Conservation (phyloP, 495 filamentous ascomycete genomes). For the Lasiosphaeria hispida region DNA sequence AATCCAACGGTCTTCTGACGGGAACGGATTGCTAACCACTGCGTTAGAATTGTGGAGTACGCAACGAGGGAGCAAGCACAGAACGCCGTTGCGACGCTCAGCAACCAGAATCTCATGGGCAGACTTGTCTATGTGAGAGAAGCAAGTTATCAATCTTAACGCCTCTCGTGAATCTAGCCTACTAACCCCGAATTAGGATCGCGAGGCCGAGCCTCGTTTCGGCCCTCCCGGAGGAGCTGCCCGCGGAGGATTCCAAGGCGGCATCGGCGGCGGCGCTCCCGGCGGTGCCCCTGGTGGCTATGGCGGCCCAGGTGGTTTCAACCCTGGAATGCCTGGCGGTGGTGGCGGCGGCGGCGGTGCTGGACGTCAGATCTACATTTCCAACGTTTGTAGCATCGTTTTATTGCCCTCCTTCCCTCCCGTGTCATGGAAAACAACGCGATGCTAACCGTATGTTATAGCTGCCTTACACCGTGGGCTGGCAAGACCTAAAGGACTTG, state of each 20-base stretch:
- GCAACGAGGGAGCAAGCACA: conserved; percentile 99
- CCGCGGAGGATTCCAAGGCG: conserved; percentile 65
- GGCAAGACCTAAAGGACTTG: conserved; percentile 98
- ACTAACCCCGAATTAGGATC: conserved; percentile 59
- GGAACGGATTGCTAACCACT: conserved; percentile 14
- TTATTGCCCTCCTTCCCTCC: conserved; percentile 15
- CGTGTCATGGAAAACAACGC: conserved; percentile 22
- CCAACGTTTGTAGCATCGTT: conserved; percentile 79
- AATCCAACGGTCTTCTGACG: background rate
- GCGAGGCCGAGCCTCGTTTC: conserved; percentile 94
- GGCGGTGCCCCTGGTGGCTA: conserved; percentile 40
- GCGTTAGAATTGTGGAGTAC: conserved; percentile 98
- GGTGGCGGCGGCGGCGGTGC: conserved; percentile 53
- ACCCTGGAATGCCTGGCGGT: conserved; percentile 44
- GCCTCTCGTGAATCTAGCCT: background rate
- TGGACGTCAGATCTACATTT: conserved; percentile 88
- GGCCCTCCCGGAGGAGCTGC: conserved; percentile 57
- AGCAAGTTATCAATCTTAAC: conserved; percentile 50
- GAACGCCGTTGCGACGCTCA: conserved; percentile 93
- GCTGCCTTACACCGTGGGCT: conserved; percentile 97
- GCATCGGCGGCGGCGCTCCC: conserved; percentile 37
- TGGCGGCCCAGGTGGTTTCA: conserved; percentile 40
- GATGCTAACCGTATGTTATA: conserved; percentile 47
- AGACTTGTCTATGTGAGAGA: conserved; percentile 97
- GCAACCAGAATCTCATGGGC: conserved; percentile 98